Conservation (phyloP, 148 eudicot species). For the Spergularia bocconei region DNA sequence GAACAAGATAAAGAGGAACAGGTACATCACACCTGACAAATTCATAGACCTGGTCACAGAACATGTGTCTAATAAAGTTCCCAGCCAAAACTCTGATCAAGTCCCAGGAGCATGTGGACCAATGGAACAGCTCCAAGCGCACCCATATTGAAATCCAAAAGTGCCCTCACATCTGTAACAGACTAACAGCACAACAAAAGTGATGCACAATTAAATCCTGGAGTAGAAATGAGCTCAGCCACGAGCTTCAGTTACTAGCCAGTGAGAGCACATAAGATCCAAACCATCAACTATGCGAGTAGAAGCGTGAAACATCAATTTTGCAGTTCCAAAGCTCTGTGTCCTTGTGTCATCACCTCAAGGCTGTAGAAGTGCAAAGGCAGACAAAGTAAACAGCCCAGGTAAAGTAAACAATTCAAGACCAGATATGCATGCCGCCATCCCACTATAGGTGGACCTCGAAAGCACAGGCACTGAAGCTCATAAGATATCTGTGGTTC, state of each 20-base stretch:
- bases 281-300: background rate
- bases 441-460: background rate
- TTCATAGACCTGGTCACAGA: slow-evolving; percentile 22
- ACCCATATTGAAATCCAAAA: background rate
- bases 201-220: background rate
- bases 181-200: background rate
- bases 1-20: slow-evolving; percentile 5
- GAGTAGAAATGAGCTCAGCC: background rate
- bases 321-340: background rate
- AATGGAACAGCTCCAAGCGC: background rate
- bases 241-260: background rate
- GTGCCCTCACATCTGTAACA: slow-evolving; percentile 26
- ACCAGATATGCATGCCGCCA: background rate
- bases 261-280: background rate
- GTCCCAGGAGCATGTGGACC: background rate
- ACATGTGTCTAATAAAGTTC: background rate
- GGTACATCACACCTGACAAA: slow-evolving; percentile 31
- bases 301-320: background rate
- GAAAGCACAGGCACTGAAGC: background rate
- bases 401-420: background rate
- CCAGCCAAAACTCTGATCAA: background rate
- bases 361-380: slow-evolving; percentile 25
- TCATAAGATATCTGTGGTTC: background rate
- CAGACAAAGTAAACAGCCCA: slow-evolving; percentile 9
- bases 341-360: background rate